Base-by-base conservation (phyloP, 495 filamentous ascomycete genomes). In the Talaromyces wortmannii region DNA sequence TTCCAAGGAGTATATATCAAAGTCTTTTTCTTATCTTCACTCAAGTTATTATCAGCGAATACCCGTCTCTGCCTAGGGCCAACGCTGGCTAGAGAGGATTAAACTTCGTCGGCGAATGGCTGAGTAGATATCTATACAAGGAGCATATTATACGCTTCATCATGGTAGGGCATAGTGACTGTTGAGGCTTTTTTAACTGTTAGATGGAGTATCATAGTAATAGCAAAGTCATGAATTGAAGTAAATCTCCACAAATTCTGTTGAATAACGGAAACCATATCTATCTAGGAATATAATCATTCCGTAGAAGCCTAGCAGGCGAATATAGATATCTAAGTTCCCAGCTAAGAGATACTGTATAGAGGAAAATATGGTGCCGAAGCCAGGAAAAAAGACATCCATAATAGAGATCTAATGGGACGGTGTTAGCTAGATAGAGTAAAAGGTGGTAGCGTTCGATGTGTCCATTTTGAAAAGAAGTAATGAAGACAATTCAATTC, bases 111-210 rank as follows among this genome's bases (percentile, higher is more conserved):
- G 55, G 64, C 53, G 56, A 68, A 66, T 48, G 55, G 60, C 53
- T 64, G 48, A 49, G 58, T 23, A 53, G 57, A 32, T 53, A 61
- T 57, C 63, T 32, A 68, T 51, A 52, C 31, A 49, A 61, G 53
- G 45, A 66, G 54, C 51, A 68, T 68, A 40, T 68, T 53, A 52
- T 68, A 66, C 48, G 48, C 63, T 58, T 66, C 55, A 42, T 62
- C 53, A 43, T 64, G 62, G 59, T 61, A 57, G 53, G 32, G 63
- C 55, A 68, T 17, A 58, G 64, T 49, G 48, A 68, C 57, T 57
- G 51, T 68, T 16, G 55, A 64, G 55, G 57, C 63, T 71, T 23
- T n/a, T n/a, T n/a, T n/a, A n/a, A n/a, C n/a, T n/a, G n/a, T 7
- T 7, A 13, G 13, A 42, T 42, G 13, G 13, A 13, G 13, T n/a